phyloP scores from a whole-genome alignment of 768 basidiomycete species.

The Amanita pseudoporphyria region DNA sequence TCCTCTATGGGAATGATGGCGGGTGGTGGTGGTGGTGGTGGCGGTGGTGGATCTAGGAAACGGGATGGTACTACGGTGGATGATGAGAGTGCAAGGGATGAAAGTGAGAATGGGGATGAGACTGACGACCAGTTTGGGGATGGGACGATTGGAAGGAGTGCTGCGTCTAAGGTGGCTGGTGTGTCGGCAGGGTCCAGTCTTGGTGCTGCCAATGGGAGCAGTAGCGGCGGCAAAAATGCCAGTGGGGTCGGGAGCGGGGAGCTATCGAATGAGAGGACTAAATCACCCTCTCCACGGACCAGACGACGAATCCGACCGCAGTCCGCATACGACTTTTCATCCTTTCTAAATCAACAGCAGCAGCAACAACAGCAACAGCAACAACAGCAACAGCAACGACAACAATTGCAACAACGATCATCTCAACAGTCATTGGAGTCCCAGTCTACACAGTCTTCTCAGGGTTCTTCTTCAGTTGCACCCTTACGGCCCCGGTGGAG shows the following conservation, averaged over 20 bases:
- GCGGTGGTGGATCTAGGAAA: not conserved
- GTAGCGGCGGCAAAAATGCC: not conserved
- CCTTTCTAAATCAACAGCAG: slow-evolving; percentile 20
- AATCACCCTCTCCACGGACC: slow-evolving; percentile 20
- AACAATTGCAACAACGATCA: slow-evolving; percentile 17
- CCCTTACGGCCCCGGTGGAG: slow-evolving; percentile 28
- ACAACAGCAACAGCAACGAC: slow-evolving; percentile 19
- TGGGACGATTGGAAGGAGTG: slow-evolving; percentile 55
- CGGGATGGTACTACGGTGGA: not conserved
- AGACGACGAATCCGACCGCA: slow-evolving; percentile 40
- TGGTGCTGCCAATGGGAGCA: not conserved
- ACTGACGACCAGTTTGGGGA: slow-evolving; percentile 36
- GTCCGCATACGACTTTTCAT: slow-evolving; percentile 45
- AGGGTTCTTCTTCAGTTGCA: slow-evolving; percentile 14
- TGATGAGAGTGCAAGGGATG: slow-evolving; percentile 15
- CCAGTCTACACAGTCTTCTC: slow-evolving; percentile 14
- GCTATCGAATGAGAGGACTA: slow-evolving; percentile 13
- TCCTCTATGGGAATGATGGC: slow-evolving; percentile 18
- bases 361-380: slow-evolving; percentile 16
- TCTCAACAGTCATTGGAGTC: slow-evolving; percentile 10
- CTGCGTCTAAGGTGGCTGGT: slow-evolving; percentile 23
- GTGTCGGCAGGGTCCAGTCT: not conserved
- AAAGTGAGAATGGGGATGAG: slow-evolving; percentile 23
- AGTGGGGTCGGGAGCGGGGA: slow-evolving; percentile 12
- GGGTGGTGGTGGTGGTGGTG: too few species aligned